phyloP scores from a whole-genome alignment of 495 filamentous ascomycete genomes.

The Penicillium roqueforti region DNA sequence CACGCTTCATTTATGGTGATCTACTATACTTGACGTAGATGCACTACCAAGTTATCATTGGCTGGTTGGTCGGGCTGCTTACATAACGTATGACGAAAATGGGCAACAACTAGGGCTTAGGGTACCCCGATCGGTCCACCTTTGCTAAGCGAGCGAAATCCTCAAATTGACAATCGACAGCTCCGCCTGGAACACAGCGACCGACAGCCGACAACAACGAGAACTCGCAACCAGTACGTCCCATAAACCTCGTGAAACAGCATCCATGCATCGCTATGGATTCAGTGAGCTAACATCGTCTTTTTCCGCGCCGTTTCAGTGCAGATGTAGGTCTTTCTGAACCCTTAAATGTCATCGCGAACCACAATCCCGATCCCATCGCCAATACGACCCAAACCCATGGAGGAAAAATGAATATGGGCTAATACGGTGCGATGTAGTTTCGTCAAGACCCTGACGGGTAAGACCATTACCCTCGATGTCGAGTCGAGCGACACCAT shows the following conservation, averaged over 20 bases:
- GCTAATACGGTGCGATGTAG: slow-evolving; percentile 50
- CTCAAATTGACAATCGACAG: slow-evolving; percentile 44
- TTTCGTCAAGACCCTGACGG: slow-evolving; percentile 97
- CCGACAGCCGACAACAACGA: slow-evolving; percentile 49
- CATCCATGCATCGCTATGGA: slow-evolving; percentile 17
- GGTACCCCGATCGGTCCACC: slow-evolving; percentile 32
- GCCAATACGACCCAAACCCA: slow-evolving; percentile 7
- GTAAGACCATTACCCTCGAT: slow-evolving; percentile 99
- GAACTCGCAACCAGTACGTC: slow-evolving; percentile 60
- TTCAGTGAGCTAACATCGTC: slow-evolving; percentile 33
- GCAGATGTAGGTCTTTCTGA: slow-evolving; percentile 66
- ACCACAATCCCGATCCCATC: slow-evolving; percentile 13
- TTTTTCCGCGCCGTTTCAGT: slow-evolving; percentile 52
- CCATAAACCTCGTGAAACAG: slow-evolving; percentile 11
- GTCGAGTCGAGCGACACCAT: slow-evolving; percentile 98
- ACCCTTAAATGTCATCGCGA: slow-evolving; percentile 16
- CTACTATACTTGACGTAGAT: neutral
- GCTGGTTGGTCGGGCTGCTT: slow-evolving; percentile 1
- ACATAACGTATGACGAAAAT: slow-evolving; percentile 16
- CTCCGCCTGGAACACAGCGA: slow-evolving; percentile 43
- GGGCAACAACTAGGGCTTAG: slow-evolving; percentile 36
- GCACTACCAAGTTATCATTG: neutral
- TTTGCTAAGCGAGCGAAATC: slow-evolving; percentile 46
- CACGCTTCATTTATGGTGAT: neutral
- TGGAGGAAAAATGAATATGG: slow-evolving; percentile 14